Percentiles rank a stretch among this genome's conserved stretches.
Evolutionary conservation across 2,329 filamentous ascomycete genomes (phyloP).

Genomic region (Sporothrix brasiliensis): DNA sequence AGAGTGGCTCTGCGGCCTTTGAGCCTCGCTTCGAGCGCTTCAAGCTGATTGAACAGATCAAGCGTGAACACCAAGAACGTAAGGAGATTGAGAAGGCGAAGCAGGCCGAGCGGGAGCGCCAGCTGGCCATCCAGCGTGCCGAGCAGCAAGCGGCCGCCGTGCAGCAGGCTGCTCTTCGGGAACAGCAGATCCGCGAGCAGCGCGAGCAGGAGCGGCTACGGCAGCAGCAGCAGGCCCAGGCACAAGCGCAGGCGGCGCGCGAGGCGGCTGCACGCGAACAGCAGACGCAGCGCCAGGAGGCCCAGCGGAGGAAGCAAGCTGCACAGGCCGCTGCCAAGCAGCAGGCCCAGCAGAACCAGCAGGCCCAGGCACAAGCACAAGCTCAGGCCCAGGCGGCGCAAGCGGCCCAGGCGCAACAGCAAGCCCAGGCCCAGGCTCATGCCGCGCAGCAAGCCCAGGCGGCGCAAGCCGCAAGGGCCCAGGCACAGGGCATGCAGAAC

Average conservation of each 20-base stretch:
- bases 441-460: constrained; percentile 40
- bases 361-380: constrained; percentile 36
- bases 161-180: constrained; percentile 32
- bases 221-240: constrained; percentile 37
- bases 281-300: constrained; percentile 45
- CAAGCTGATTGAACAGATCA: constrained; percentile 86
- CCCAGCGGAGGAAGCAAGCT: constrained; percentile 40
- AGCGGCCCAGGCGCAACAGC: constrained; percentile 34
- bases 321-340: constrained; percentile 38
- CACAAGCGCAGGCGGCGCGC: constrained; percentile 43
- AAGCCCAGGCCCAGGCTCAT: constrained; percentile 37
- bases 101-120: constrained; percentile 62
- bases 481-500: constrained; percentile 35
- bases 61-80: constrained; percentile 73
- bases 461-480: constrained; percentile 11
- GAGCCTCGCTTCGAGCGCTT: constrained; percentile 88
- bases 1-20: constrained; percentile 71
- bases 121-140: constrained; percentile 55
- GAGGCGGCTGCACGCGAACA: constrained; percentile 48
- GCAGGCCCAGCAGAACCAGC: constrained; percentile 47
- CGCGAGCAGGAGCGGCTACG: constrained; percentile 33
- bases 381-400: constrained; percentile 42
- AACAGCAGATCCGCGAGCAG: constrained; percentile 38
- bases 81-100: constrained; percentile 74
- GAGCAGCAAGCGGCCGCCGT: constrained; percentile 48